These are phyloP conservation scores for Aspergillus japonicus DNA, from an alignment of 2,329 filamentous ascomycete genomes.

Conservation along the genomic window DNA sequence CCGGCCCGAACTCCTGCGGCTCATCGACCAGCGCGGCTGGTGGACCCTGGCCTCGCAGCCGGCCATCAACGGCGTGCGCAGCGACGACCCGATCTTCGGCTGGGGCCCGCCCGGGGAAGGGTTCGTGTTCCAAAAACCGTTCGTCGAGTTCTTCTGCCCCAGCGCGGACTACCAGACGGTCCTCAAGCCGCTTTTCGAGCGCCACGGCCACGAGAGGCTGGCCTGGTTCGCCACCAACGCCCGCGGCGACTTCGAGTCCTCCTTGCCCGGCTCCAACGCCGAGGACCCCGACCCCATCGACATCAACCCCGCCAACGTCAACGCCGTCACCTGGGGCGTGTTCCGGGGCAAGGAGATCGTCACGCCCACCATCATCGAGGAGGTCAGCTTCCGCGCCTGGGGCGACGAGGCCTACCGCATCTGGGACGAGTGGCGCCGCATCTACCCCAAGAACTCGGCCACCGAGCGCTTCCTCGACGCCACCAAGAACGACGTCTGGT, in stretches of 20 bases:
- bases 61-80: slow-evolving; percentile 81
- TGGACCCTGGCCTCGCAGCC: slow-evolving; percentile 97
- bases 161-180: slow-evolving; percentile 63
- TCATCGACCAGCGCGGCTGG: slow-evolving; percentile 80
- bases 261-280: slow-evolving; percentile 28
- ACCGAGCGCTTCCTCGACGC: slow-evolving; percentile 70
- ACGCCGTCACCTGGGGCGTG: slow-evolving; percentile 95
- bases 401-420: slow-evolving; percentile 93
- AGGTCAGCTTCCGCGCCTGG: slow-evolving; percentile 92
- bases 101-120: slow-evolving; percentile 86
- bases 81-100: slow-evolving; percentile 75
- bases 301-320: slow-evolving; percentile 60
- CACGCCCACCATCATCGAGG: slow-evolving; percentile 94
- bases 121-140: slow-evolving; percentile 97
- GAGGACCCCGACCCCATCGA: slow-evolving; percentile 33
- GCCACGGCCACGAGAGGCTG: slow-evolving; percentile 63
- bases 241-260: slow-evolving; percentile 73
- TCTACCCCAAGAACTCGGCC: slow-evolving; percentile 73
- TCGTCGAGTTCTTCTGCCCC: slow-evolving; percentile 93
- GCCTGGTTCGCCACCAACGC: slow-evolving; percentile 87
- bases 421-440: slow-evolving; percentile 88
- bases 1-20: slow-evolving; percentile 66
- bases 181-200: slow-evolving; percentile 63
- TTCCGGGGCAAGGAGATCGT: slow-evolving; percentile 96
- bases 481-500: slow-evolving; percentile 70